phyloP scores from a whole-genome alignment of 2,329 filamentous ascomycete species.

The Xylaria sp. region DNA sequence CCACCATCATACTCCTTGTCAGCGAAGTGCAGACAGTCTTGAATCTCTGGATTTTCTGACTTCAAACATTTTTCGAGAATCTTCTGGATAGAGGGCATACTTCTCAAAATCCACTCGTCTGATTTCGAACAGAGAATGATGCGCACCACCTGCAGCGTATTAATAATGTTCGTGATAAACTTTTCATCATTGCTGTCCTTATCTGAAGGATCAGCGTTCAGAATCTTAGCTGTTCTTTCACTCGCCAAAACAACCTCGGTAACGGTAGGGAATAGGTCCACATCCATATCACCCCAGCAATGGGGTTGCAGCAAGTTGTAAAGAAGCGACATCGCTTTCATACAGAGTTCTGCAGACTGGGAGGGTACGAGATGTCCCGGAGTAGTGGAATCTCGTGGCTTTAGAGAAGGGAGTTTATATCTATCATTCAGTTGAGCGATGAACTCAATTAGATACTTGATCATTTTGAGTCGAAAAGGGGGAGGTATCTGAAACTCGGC shows the following conservation, averaged over 20 bases:
- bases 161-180: constrained; percentile 88
- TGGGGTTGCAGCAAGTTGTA: constrained; percentile 85
- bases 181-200: constrained; percentile 83
- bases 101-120: constrained; percentile 88
- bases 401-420: constrained; percentile 78
- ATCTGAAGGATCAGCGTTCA: constrained; percentile 68
- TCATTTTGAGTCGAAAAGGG: constrained; percentile 77
- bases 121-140: constrained; percentile 88
- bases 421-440: constrained; percentile 90
- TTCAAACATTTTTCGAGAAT: constrained; percentile 89
- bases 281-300: constrained; percentile 91
- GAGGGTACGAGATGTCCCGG: constrained; percentile 61
- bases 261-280: constrained; percentile 90
- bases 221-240: constrained; percentile 75
- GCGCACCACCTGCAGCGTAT: constrained; percentile 90
- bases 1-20: constrained; percentile 76
- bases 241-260: constrained; percentile 86
- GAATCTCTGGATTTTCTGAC: constrained; percentile 89
- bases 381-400: constrained; percentile 64
- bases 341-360: constrained; percentile 79
- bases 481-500: constrained; percentile 75
- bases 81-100: constrained; percentile 82
- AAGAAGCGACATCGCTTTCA: constrained; percentile 83
- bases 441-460: constrained; percentile 96
- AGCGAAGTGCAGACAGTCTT: constrained; percentile 85